Percentiles rank a stretch among this genome's conserved stretches.
These are phyloP conservation scores for Chiua sp. DNA, from an alignment of 1,284 basidiomycete genomes.

Conservation along the genomic window DNA sequence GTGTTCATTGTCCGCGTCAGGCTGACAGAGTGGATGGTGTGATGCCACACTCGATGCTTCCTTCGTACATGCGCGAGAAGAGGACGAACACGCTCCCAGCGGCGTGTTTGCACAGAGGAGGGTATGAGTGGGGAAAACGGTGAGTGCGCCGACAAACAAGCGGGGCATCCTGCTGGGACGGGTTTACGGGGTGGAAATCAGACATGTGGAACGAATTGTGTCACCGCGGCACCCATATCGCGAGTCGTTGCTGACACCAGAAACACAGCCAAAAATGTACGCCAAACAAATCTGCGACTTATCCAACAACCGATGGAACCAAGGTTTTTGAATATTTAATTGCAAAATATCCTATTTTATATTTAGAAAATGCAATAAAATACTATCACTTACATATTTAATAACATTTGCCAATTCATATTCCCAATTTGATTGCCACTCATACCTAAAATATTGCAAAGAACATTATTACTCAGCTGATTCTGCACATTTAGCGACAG, in stretches of 20 bases:
- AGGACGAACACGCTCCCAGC: constrained; percentile 93
- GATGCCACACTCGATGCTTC: constrained; percentile 45
- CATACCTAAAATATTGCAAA: no score
- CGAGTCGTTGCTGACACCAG: constrained; percentile 53
- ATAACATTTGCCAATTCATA: no score
- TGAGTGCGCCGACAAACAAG: constrained; percentile 70
- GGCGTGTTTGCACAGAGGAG: constrained; percentile 91
- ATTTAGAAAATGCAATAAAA: no score
- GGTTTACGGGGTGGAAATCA: constrained; percentile 90
- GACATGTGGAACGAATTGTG: constrained; percentile 79
- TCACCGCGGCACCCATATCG: constrained; percentile 69
- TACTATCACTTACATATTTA: no score
- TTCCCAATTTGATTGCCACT: no score
- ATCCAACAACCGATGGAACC: no score
- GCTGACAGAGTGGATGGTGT: constrained; percentile 57
- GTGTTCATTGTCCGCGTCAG: constrained; percentile 55
- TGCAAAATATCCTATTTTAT: no score
- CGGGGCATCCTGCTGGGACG: constrained; percentile 55
- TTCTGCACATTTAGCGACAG: no score
- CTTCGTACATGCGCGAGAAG: constrained; percentile 84
- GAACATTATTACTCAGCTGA: no score
- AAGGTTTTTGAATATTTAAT: no score
- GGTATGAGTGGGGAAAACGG: constrained; percentile 91
- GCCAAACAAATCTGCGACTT: no score
- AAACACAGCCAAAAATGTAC: no score